These are phyloP conservation scores for Xerocomellus dryophilus DNA, from an alignment of 768 basidiomycete genomes.

Conservation along the genomic window DNA sequence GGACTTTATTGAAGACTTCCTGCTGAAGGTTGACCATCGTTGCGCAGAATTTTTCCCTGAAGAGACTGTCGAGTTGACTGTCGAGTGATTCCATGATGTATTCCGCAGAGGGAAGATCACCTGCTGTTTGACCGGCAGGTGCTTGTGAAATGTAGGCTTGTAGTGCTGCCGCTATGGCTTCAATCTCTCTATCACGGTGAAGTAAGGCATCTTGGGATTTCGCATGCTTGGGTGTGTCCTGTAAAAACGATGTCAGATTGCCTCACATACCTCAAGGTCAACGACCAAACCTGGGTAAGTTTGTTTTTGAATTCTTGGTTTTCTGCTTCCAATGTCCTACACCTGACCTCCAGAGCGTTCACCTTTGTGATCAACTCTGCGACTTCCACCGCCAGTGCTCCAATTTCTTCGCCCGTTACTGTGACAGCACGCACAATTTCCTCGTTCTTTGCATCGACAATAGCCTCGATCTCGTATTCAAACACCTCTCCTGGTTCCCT, in stretches of 20 bases:
- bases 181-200: slow-evolving; percentile 26
- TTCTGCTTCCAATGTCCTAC: slow-evolving; percentile 24
- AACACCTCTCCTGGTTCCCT: slow-evolving; percentile 15
- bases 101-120: slow-evolving; percentile 26
- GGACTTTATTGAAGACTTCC: slow-evolving; percentile 24
- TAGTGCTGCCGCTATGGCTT: slow-evolving; percentile 31
- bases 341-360: slow-evolving; percentile 22
- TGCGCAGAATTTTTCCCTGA: slow-evolving; percentile 24
- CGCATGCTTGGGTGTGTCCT: slow-evolving; percentile 15
- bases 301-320: slow-evolving; percentile 26
- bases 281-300: slow-evolving; percentile 27
- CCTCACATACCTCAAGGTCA: neutral
- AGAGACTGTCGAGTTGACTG: slow-evolving; percentile 22
- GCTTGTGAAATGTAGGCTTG: slow-evolving; percentile 33
- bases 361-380: slow-evolving; percentile 32
- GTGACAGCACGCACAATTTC: slow-evolving; percentile 15
- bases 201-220: slow-evolving; percentile 12
- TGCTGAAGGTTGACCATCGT: slow-evolving; percentile 21
- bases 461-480: slow-evolving; percentile 23
- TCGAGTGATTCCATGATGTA: slow-evolving; percentile 31
- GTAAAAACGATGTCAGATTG: neutral
- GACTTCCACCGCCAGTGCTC: slow-evolving; percentile 30
- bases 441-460: slow-evolving; percentile 24
- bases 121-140: slow-evolving; percentile 8
- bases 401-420: slow-evolving; percentile 30